Base-by-base conservation (phyloP, 371 early-diverging fungal species). In the Basidiobolus meristosporus region DNA sequence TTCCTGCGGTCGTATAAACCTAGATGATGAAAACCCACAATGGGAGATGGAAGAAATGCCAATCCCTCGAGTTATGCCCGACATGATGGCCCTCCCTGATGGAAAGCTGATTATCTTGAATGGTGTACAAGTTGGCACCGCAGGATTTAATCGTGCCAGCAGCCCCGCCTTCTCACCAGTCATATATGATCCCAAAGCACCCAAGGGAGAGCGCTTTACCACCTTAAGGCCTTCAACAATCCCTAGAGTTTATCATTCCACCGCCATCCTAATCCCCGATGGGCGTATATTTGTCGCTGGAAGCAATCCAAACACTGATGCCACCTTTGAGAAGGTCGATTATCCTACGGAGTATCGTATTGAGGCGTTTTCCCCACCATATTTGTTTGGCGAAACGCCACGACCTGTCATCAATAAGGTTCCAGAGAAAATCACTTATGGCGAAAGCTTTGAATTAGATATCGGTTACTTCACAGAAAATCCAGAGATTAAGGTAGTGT, bases 221-320 rank as follows among this genome's bases (percentile, higher is more conserved):
- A 19, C 35, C 7, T 44, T 52, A 12, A 50, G 42, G 14, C 46
- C 52, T 10, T 50, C 59, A 17, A 48, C 53, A 17, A 56, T 66
- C 21, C 46, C 62, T 2, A 43, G 70, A 1, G 36, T 66, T 3
- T 66, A 66, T 38, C 64, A 65, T 39, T 66, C 67, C 0, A 38
- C 52, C 7, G 65, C 62, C 2, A 50, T 54, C 33, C 53, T 61
- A 0, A 38, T 64, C 7, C 49, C 65, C 23, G 70, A 69, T 38
- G 70, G 63, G 2, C 51, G 62, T 7, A 56, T 69, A 12, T 46
- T 64, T 30, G 52, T 66, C 5, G 47, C 64, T 5, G 70, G 70
- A 2, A 58, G 58, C 3, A 55, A 59, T 34, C 62, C 65, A 1
- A 60, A 63, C 40, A 36, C 47, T 9, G 43, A 51, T 31, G 43